Evolutionary conservation across 2,329 filamentous ascomycete species (phyloP).

Genomic region (Gaeumannomyces tritici): DNA sequence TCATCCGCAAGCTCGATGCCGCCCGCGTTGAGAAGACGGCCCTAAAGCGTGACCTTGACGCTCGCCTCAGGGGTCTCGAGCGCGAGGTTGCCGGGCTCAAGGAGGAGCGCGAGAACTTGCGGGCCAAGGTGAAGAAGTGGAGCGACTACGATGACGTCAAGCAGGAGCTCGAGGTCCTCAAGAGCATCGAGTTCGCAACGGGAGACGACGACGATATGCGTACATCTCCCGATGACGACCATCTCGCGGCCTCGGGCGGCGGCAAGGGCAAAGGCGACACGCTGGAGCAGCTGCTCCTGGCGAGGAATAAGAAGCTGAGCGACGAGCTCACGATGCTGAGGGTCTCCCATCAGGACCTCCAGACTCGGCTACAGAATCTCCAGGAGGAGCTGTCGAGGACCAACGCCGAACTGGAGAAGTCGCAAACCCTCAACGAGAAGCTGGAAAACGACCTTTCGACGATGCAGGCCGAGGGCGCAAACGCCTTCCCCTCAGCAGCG

Average conservation of each 20-base stretch:
- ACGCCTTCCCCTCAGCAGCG: conserved; percentile 78
- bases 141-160: conserved; percentile 94
- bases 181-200: conserved; percentile 94
- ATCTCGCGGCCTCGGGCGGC: conserved; percentile 6
- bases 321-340: conserved; percentile 89
- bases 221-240: conserved; percentile 25
- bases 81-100: conserved; percentile 65
- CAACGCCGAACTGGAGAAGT: conserved; percentile 77
- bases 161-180: conserved; percentile 90
- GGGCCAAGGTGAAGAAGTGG: conserved; percentile 77
- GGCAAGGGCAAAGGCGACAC: conserved; percentile 61
- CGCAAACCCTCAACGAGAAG: conserved; percentile 75
- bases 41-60: conserved; percentile 66
- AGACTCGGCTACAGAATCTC: conserved; percentile 66
- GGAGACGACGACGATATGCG: conserved; percentile 67
- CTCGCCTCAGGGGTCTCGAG: conserved; percentile 68
- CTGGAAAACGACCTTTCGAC: conserved; percentile 86
- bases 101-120: conserved; percentile 72
- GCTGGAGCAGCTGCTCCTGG: conserved; percentile 81
- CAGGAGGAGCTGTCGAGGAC: conserved; percentile 77
- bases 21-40: conserved; percentile 75
- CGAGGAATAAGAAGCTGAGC: conserved; percentile 91
- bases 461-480: conserved; percentile 76
- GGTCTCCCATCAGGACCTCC: conserved; percentile 88
- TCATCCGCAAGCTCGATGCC: conserved; percentile 81